These are phyloP conservation scores for Termitomyces sp. DNA, from an alignment of 768 basidiomycete species.

Conservation along the genomic window DNA sequence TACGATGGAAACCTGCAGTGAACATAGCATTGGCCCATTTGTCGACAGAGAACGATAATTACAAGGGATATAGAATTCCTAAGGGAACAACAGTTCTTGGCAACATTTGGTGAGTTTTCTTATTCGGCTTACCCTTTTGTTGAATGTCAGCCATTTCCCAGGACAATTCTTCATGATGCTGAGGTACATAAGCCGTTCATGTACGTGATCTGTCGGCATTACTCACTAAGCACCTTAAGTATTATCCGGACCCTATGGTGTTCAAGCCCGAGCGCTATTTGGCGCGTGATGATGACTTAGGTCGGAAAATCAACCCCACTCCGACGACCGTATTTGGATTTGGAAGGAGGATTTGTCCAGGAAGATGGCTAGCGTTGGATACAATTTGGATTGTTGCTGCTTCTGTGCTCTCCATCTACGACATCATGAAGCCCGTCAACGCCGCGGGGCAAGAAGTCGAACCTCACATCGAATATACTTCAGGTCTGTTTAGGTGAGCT, in stretches of 20 bases:
- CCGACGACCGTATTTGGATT: conserved; percentile 11
- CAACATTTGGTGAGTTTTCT: conserved; percentile 7
- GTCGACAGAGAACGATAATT: conserved; percentile 9
- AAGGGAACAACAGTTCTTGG: conserved; percentile 12
- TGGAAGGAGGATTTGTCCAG: conserved; percentile 9
- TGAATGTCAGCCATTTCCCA: neutral
- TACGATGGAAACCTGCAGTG: conserved; percentile 28
- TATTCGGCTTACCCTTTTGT: neutral
- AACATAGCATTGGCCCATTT: conserved; percentile 8
- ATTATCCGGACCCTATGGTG: conserved; percentile 9
- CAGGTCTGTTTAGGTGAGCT: conserved; percentile 8
- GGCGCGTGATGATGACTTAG: neutral
- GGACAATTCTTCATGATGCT: conserved; percentile 6
- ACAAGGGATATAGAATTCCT: conserved; percentile 12
- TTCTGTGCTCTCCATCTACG: conserved; percentile 5
- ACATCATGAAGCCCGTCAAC: conserved; percentile 1
- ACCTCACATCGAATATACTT: conserved; percentile 7
- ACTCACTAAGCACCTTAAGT: neutral
- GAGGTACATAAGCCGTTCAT: conserved; percentile 2
- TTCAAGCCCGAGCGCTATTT: conserved; percentile 10
- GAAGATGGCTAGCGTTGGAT: conserved; percentile 6
- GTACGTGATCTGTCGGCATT: too few relatives aligned
- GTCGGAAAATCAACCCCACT: neutral
- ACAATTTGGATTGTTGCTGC: conserved; percentile 10
- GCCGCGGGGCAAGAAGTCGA: conserved; percentile 3